These are phyloP conservation scores for Sporisorium scitamineum DNA, from an alignment of 1,284 basidiomycete genomes.

Conservation along the genomic window DNA sequence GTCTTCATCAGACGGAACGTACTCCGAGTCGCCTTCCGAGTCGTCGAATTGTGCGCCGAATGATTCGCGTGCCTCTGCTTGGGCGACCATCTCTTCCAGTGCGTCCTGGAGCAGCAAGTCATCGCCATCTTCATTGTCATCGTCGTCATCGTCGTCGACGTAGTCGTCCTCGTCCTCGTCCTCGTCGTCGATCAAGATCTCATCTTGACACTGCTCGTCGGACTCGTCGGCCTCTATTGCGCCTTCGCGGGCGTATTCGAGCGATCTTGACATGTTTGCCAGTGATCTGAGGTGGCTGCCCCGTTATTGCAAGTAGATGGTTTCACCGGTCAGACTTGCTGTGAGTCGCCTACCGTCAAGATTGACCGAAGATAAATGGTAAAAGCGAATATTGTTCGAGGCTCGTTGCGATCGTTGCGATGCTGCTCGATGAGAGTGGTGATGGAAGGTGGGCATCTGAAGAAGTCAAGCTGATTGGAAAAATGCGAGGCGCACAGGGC, in stretches of 20 bases:
- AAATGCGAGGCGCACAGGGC: constrained; percentile 31
- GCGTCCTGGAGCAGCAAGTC: constrained; percentile 45
- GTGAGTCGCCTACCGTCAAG: neutral
- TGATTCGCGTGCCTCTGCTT: constrained; percentile 36
- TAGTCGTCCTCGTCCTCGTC: constrained; percentile 27
- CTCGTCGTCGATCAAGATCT: constrained; percentile 26
- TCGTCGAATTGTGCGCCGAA: constrained; percentile 39
- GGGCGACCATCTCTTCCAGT: constrained; percentile 42
- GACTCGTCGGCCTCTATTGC: constrained; percentile 36
- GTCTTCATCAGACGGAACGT: constrained; percentile 31
- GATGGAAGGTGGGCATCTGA: neutral
- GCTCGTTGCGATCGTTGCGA: neutral
- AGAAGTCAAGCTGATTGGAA: neutral
- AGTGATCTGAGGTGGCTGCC: neutral
- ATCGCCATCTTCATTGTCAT: constrained; percentile 48
- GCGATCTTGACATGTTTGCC: constrained; percentile 10
- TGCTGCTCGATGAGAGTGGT: neutral
- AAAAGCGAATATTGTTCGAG: neutral
- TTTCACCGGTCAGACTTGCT: neutral
- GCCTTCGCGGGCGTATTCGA: constrained; percentile 20
- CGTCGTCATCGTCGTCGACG: constrained; percentile 24
- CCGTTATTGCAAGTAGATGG: too few species aligned
- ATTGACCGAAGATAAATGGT: neutral
- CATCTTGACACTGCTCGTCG: constrained; percentile 15
- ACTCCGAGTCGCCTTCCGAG: constrained; percentile 40